These are phyloP conservation scores for Tolypocladium tundrense DNA, from an alignment of 2,329 filamentous ascomycete genomes.

Conservation along the genomic window DNA sequence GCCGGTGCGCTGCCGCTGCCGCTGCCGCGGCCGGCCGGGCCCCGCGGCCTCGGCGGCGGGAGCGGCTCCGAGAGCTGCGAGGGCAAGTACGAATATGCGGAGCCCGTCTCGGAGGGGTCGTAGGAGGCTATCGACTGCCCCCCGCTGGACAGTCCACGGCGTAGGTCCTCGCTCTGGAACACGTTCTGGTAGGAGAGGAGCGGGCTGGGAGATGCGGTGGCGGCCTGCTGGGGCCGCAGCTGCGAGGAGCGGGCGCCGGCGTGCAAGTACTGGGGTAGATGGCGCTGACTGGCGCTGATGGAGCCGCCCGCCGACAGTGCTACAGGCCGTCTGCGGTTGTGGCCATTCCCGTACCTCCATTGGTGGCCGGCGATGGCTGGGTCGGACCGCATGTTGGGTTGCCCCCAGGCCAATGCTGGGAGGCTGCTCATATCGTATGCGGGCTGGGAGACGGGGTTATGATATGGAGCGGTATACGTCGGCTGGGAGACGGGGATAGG, in stretches of 20 bases:
- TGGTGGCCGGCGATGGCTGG: not conserved
- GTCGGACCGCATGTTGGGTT: not conserved
- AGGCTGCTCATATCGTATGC: not conserved
- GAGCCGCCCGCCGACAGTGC: not conserved
- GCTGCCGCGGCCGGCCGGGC: not conserved
- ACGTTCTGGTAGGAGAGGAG: not conserved
- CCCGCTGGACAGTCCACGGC: not conserved
- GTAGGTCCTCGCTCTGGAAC: not conserved
- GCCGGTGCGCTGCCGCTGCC: not conserved
- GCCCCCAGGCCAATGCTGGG: not conserved
- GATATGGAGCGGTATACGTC: too few species aligned
- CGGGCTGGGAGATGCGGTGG: not conserved
- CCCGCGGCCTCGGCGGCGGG: not conserved
- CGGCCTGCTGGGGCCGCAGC: not conserved
- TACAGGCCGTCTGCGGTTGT: not conserved
- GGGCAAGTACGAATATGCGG: not conserved
- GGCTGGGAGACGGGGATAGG: not conserved
- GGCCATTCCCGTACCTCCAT: not conserved
- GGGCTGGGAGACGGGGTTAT: not conserved
- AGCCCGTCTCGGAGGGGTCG: not conserved
- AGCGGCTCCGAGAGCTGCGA: not conserved
- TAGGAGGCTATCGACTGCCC: not conserved
- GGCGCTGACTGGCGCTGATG: too few species aligned
- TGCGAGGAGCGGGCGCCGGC: not conserved
- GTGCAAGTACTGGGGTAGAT: not conserved